Evolutionary conservation across 2,329 filamentous ascomycete species (phyloP), one percentile per base, ranked within the genome.

Genomic region (Dothidotthia symphoricarpi): DNA sequence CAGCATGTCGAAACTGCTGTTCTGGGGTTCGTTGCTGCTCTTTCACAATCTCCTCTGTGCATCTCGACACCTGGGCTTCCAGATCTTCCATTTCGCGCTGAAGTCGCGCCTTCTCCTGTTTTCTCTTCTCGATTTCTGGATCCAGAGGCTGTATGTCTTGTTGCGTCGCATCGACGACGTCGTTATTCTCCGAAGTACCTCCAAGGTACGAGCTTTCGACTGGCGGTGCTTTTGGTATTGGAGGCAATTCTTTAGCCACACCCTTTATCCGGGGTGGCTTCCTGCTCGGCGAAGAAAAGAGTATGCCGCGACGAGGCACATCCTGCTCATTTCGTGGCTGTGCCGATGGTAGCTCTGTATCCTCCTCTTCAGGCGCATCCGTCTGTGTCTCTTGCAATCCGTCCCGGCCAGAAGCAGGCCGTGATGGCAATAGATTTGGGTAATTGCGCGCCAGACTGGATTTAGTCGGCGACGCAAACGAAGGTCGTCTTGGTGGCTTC

Each of bases 381-480:
- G 31, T 24, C 5, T 9, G 16, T 22, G 16, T 28, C 19, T 34
- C 34, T 34, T 36, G 19, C 2, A 39, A 28, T 12, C 25, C 39
- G 11, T 41, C 17, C 5, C 17, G 25, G 6, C 16, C 19, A 14
- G 48, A 49, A n/a, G 42, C 39, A 4, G 47, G 45, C 11, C 47
- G 55, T 31, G 40, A 40, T 12, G 51, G 49, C 11, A 62, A 36
- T 2, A 67, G 47, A 25, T 53, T 56, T 3, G 66, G 65, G 38
- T 69, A 65, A 45, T 59, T 65, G 36, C 66, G 64, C 41, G 66
- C 52, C 16, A 68, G 57, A 35, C 62, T 69, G 15, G 66, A 61
- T 55, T 66, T 68, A 3, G 65, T 69, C 12, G 67, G 67, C 13
- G 67, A 69, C 30, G 59, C 58, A 34, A 60, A 69, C 3, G 66